These are phyloP conservation scores for Bruguiera sexangula DNA, from an alignment of 345 rosid species.

Conservation along the genomic window DNA sequence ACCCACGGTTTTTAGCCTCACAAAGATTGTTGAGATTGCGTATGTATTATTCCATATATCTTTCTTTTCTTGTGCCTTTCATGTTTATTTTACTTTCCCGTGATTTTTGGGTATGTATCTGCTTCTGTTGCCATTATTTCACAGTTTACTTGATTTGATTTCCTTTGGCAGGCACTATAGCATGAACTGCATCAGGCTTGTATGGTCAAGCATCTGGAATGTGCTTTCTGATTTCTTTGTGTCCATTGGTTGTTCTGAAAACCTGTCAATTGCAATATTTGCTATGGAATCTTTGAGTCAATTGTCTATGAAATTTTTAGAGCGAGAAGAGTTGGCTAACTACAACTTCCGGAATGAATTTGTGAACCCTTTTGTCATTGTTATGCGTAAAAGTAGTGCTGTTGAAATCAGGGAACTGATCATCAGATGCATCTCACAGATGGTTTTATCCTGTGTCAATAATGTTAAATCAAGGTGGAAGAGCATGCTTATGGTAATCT, in stretches of 20 bases:
- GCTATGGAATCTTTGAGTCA: slow-evolving; percentile 98
- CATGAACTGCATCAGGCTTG: slow-evolving; percentile 98
- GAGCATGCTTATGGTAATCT: slow-evolving; percentile 98
- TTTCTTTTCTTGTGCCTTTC: slow-evolving; percentile 14
- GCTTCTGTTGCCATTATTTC: slow-evolving; percentile 16
- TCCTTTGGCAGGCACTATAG: slow-evolving; percentile 77
- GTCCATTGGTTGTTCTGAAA: slow-evolving; percentile 92
- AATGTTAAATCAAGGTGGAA: slow-evolving; percentile 99
- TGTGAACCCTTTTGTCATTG: slow-evolving; percentile 98
- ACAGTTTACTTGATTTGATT: slow-evolving; percentile 9
- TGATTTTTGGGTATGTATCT: slow-evolving; percentile 11
- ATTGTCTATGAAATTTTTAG: slow-evolving; percentile 90
- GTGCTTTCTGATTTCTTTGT: slow-evolving; percentile 94
- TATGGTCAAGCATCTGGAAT: slow-evolving; percentile 98
- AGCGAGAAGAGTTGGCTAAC: slow-evolving; percentile 93
- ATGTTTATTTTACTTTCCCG: neutral
- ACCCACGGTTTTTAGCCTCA: slow-evolving; percentile 97
- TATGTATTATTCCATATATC: slow-evolving; percentile 33
- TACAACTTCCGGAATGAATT: slow-evolving; percentile 97
- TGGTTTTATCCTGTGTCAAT: slow-evolving; percentile 93
- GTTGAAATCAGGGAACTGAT: slow-evolving; percentile 98
- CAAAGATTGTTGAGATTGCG: slow-evolving; percentile 99
- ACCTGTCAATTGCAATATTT: slow-evolving; percentile 92
- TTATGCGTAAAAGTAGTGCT: slow-evolving; percentile 95
- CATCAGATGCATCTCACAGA: slow-evolving; percentile 94